A percentile compares a stretch with the other conserved stretches of the same genome.
phyloP scores from a whole-genome alignment of 257 asterid species.

The Nicotiana noctiflora region DNA sequence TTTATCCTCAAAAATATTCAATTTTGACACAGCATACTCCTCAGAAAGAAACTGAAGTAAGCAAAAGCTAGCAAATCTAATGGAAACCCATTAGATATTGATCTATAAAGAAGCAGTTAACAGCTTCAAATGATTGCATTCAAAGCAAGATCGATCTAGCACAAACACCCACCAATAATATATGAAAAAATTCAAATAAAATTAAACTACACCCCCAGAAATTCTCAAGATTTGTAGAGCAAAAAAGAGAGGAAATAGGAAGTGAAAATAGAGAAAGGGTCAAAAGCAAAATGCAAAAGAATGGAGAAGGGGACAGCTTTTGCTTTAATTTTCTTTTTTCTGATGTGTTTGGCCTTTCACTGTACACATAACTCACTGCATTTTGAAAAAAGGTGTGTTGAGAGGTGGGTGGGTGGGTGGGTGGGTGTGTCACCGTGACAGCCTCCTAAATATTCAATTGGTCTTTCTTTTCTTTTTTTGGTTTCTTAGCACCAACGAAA shows the following conservation, averaged over 20 bases:
- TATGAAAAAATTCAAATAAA: neutral
- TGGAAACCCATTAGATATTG: neutral
- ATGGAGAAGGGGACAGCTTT: slow-evolving; percentile 35
- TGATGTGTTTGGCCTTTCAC: slow-evolving; percentile 19
- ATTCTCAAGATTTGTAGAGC: neutral
- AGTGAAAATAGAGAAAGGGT: slow-evolving; percentile 13
- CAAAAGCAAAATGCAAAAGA: slow-evolving; percentile 20
- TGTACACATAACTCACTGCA: neutral
- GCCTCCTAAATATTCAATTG: neutral
- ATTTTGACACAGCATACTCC: neutral
- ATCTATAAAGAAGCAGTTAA: neutral
- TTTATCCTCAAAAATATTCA: neutral
- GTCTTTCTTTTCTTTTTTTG: too few species aligned
- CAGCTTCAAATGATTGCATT: neutral
- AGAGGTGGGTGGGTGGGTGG: too few species aligned
- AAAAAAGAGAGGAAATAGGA: slow-evolving; percentile 3
- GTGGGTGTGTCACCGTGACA: slow-evolving; percentile 2
- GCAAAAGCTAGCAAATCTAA: neutral
- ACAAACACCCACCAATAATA: neutral
- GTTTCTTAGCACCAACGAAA: neutral
- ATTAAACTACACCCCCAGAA: neutral
- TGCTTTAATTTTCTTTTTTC: slow-evolving; percentile 24
- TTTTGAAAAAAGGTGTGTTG: neutral
- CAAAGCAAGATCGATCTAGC: neutral
- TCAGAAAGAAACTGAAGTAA: neutral